Base-by-base conservation (phyloP, 2,329 filamentous ascomycete species). In the Intubia oerlemansii region DNA sequence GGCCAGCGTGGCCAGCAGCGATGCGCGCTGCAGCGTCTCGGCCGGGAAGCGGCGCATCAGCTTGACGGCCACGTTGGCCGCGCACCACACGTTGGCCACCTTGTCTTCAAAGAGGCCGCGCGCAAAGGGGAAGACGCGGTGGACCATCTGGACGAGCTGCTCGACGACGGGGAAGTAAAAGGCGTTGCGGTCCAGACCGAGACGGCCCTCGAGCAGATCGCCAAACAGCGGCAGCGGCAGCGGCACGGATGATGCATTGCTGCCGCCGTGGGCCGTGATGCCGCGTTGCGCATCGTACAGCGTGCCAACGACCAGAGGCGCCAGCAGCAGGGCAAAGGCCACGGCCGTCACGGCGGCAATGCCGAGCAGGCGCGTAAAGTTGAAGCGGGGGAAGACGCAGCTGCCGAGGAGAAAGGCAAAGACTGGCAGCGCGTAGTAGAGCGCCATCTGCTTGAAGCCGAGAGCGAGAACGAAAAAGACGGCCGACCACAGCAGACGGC, bases 381-480 rank as follows among this genome's bases (percentile, higher is more conserved):
- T 72, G 41, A 84, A 51, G 9, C 59, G 58, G 1, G 84, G 84
- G 37, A 72, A 74, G n/a, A 90, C 41, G 44, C 84, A 93, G 43
- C 73, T 70, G 7, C 85, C 88, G 1, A 95, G 57, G 2, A 98
- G 68, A 44, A 84, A 98, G 18, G 81, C 76, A 47, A 95, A 95
- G 32, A 95, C 73, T 13, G 75, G 73, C 10, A 90, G 84, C 4
- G 90, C 82, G 50, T 93, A 98, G 54, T 95, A 98, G 11, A 98
- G 61, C 1, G 85, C 85, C 90, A 98, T 98, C 50, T 98, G 88
- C 57, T 98, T 98, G 60, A 95, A 98, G 5, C 81, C 81, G n/a
- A 98, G 58, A 4, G 85, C 79, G 11, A 67, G 69, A 6, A 98
- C 88, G 41, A 98, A 98, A 55, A 92, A 92, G 34, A 92, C 66